phyloP scores from a whole-genome alignment of 2,329 filamentous ascomycete species.

The Rutstroemia sp. region DNA sequence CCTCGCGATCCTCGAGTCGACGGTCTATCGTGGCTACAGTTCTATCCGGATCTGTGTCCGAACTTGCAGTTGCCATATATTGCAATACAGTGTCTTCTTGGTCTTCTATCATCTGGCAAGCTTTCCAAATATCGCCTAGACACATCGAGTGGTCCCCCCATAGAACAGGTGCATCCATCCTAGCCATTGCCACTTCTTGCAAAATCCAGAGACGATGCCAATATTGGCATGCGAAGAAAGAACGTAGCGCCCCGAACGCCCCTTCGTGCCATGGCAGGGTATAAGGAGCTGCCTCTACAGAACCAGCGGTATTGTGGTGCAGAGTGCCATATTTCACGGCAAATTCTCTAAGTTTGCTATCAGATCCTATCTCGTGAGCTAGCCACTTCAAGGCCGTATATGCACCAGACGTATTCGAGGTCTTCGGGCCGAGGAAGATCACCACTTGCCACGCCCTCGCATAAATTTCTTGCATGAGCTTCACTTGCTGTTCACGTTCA shows the following conservation, averaged over 20 bases:
- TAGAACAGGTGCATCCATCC: not conserved
- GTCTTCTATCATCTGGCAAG: not conserved
- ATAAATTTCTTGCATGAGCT: slow-evolving; percentile 11
- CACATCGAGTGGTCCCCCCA: slow-evolving; percentile 1
- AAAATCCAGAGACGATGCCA: slow-evolving; percentile 9
- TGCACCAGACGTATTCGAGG: not conserved
- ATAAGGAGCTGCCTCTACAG: not conserved
- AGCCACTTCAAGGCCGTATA: slow-evolving; percentile 2
- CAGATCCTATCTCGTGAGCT: not conserved
- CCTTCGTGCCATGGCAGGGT: slow-evolving; percentile 2
- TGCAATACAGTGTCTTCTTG: slow-evolving; percentile 1
- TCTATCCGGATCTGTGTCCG: not conserved
- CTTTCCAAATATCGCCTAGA: slow-evolving; percentile 4
- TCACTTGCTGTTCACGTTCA: slow-evolving; percentile 10
- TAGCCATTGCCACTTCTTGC: slow-evolving; percentile 7
- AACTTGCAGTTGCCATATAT: not conserved
- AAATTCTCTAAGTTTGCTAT: not conserved
- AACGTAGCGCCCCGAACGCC: not conserved
- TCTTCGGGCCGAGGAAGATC: not conserved
- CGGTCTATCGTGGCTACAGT: slow-evolving; percentile 2
- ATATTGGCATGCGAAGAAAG: slow-evolving; percentile 4
- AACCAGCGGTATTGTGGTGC: not conserved
- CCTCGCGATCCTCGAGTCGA: not conserved
- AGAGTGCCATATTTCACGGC: slow-evolving; percentile 1
- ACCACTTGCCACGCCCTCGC: slow-evolving; percentile 4